Percentiles rank a stretch among this genome's conserved stretches.
These are phyloP conservation scores for Noccaea caerulescens DNA, from an alignment of 345 rosid genomes.

Conservation along the genomic window DNA sequence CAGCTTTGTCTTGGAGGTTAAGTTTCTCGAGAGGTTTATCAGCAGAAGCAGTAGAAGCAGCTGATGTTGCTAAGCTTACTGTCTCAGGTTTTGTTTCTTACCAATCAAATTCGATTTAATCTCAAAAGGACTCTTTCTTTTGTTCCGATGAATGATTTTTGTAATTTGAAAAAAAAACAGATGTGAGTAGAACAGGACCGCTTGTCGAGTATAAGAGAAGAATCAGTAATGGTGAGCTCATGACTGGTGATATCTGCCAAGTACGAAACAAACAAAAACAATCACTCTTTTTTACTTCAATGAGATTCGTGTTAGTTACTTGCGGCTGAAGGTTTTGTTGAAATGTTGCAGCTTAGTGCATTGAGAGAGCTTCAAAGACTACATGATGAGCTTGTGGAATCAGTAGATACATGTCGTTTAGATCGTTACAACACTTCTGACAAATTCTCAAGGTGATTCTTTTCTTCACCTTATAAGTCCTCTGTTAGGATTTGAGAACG, in stretches of 20 bases:
- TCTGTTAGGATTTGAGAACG: conserved; percentile 14
- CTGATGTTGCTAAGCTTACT: conserved; percentile 46
- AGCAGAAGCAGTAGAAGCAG: conserved; percentile 47
- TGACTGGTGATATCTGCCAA: conserved; percentile 90
- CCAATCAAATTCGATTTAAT: neutral
- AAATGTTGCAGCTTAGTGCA: conserved; percentile 66
- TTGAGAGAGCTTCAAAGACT: conserved; percentile 89
- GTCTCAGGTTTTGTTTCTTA: conserved; percentile 26
- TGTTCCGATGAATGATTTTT: neutral
- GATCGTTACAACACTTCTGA: conserved; percentile 92
- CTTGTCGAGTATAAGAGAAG: conserved; percentile 86
- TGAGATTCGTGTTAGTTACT: conserved; percentile 8
- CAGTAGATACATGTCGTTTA: conserved; percentile 77
- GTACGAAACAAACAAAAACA: conserved; percentile 43
- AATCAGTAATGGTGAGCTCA: conserved; percentile 75
- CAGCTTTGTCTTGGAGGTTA: conserved; percentile 34
- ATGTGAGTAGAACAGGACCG: conserved; percentile 68
- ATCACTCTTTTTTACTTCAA: conserved; percentile 11
- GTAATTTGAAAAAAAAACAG: conserved; percentile 50
- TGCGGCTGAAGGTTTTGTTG: conserved; percentile 10
- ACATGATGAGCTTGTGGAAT: conserved; percentile 77
- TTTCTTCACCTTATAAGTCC: conserved; percentile 11
- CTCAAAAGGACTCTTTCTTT: neutral
- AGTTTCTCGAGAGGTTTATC: conserved; percentile 53
- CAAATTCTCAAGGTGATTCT: conserved; percentile 66